Percentiles rank a stretch among this genome's conserved stretches.
These are phyloP conservation scores for Xerocomellus intermedius DNA, from an alignment of 768 basidiomycete species.

Conservation along the genomic window DNA sequence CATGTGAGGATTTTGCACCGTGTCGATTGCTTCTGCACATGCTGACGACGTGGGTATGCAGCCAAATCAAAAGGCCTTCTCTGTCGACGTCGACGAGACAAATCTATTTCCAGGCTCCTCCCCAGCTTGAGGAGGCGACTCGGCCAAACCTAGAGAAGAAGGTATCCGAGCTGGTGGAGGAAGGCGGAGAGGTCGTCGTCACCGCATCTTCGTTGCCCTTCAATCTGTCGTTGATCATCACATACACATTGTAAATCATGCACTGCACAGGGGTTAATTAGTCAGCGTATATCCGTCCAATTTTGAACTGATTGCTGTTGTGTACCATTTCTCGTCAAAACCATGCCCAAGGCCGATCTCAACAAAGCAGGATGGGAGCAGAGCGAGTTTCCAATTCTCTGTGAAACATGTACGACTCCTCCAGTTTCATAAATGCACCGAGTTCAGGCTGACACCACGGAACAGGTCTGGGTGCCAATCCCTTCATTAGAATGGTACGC, in stretches of 20 bases:
- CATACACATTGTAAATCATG: constrained; percentile 35
- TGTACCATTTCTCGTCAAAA: constrained; percentile 1
- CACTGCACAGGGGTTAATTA: constrained; percentile 17
- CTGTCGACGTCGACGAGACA: constrained; percentile 72
- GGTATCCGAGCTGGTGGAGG: constrained; percentile 74
- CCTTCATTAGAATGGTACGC: constrained; percentile 91
- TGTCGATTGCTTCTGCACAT: not conserved
- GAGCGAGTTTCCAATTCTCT: constrained; percentile 90
- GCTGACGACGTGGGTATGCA: constrained; percentile 33
- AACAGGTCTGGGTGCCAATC: constrained; percentile 81
- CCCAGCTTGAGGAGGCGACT: constrained; percentile 84
- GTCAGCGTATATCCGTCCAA: constrained; percentile 24
- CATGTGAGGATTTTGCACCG: constrained; percentile 56
- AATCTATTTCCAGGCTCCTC: constrained; percentile 92
- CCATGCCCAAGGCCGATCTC: constrained; percentile 84
- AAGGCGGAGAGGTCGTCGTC: constrained; percentile 79
- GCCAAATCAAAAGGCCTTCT: constrained; percentile 97
- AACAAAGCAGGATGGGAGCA: constrained; percentile 96
- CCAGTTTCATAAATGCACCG: not conserved
- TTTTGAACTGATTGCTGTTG: not conserved
- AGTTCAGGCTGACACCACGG: constrained; percentile 4
- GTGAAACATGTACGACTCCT: constrained; percentile 76
- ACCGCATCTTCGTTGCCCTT: constrained; percentile 91
- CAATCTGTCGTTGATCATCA: constrained; percentile 67
- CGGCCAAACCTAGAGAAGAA: constrained; percentile 89